Percentiles rank a stretch among this genome's conserved stretches.
These are phyloP conservation scores for Berberis thunbergii DNA, from an alignment of 164 flowering plant species.

Conservation along the genomic window DNA sequence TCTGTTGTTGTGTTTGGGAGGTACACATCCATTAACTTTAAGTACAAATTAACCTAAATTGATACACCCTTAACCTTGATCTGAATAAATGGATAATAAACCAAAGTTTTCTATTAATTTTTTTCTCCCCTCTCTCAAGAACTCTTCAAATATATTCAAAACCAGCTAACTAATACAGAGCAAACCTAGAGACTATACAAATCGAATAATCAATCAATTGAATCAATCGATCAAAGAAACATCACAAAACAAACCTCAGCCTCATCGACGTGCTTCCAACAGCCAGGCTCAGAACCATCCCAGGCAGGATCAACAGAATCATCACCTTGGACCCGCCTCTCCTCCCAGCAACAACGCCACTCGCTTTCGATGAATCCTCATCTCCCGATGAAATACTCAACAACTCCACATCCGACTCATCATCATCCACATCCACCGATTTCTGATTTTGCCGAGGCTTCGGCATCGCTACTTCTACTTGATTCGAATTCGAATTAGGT, in stretches of 20 bases:
- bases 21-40: too few relatives aligned
- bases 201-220: conserved; percentile 7
- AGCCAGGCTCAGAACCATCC: conserved; percentile 83
- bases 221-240: too few relatives aligned
- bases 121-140: too few relatives aligned
- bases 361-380: conserved; percentile 53
- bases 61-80: too few relatives aligned
- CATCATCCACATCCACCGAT: conserved; percentile 50
- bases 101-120: too few relatives aligned
- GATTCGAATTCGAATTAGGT: conserved; percentile 2
- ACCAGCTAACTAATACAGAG: too few relatives aligned
- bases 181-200: too few relatives aligned
- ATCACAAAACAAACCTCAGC: conserved; percentile 39
- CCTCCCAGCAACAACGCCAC: conserved; percentile 15
- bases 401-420: conserved; percentile 96
- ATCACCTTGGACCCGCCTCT: conserved; percentile 31
- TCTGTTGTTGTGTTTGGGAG: too few relatives aligned
- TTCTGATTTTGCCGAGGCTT: conserved; percentile 11
- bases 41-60: too few relatives aligned
- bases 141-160: too few relatives aligned
- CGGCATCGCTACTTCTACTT: conserved; percentile 12
- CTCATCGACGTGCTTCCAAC: conserved; percentile 92
- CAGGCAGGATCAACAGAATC: conserved; percentile 33
- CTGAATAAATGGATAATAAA: too few relatives aligned
- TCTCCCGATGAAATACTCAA: conserved; percentile 97